These are phyloP conservation scores for Triticum urartu DNA, from an alignment of 176 grass and related monocot species.

Conservation along the genomic window DNA sequence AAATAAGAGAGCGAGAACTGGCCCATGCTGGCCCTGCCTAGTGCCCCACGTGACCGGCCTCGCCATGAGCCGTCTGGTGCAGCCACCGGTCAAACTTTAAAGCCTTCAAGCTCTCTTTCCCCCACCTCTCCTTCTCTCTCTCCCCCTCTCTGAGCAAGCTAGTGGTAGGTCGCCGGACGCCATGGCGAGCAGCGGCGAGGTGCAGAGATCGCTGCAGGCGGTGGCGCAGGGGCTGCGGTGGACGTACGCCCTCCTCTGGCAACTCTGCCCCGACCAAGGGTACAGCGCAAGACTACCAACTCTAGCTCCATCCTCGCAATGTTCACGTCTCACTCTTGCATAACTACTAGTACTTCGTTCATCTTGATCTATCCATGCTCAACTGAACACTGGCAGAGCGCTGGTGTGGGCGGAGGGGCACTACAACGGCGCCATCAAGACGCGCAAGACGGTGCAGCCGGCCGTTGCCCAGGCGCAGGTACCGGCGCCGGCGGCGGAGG, in stretches of 20 bases:
- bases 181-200: constrained; percentile 34
- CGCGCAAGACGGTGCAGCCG: constrained; percentile 74
- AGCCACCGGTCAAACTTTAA: constrained; percentile 74
- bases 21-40: neutral
- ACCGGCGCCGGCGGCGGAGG: constrained; percentile 38
- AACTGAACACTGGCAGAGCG: neutral
- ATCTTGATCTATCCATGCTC: no score
- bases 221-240: constrained; percentile 63
- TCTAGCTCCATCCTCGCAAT: neutral
- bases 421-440: constrained; percentile 89
- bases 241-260: constrained; percentile 95
- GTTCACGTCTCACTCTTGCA: no score
- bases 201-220: constrained; percentile 57
- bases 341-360: no score
- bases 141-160: no score
- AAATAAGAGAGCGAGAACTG: no score
- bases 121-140: neutral
- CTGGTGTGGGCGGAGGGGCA: constrained; percentile 82
- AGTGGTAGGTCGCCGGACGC: neutral
- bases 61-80: constrained; percentile 41
- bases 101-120: neutral
- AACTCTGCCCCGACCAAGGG: constrained; percentile 64
- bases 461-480: constrained; percentile 1
- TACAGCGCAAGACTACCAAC: neutral
- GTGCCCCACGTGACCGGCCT: constrained; percentile 34